Evolutionary conservation across 176 grass and related monocot species (phyloP), one percentile per base, ranked within the genome.

Genomic region (Secale cereale): DNA sequence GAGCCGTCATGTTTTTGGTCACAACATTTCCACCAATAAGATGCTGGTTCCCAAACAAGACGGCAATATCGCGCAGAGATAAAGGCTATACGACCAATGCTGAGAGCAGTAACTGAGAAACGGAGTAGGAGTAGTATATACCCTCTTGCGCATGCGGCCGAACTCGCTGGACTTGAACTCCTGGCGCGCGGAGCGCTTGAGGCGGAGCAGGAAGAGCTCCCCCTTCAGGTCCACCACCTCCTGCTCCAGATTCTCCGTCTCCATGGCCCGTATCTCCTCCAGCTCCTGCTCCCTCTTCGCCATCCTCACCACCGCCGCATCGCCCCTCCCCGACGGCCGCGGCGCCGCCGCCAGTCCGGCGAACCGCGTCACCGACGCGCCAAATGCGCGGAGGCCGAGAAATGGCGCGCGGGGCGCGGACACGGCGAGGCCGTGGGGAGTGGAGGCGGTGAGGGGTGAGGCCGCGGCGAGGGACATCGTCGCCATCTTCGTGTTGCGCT

Each of bases 181-280:
- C 79, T 99, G 94, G 83, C 91, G 86, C 46, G 97, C 91, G 23
- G 97, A 99, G 80, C 86, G 92, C 86, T 92, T 94, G 25, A 99
- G 97, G 60, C 91, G 91, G 85, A 96, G 97, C 90, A 99, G 88
- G 69, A 99, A 89, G 83, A 99, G 87, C 88, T 99, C 97, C n/a
- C 97, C 97, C 81, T 99, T 99, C 37, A 99, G 88, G 88, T 94
- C 97, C 23, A 99, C 85, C 17, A 94, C 97, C 81, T 96, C 94
- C 78, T 99, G 90, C 83, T 94, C 89, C 40, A 99, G 76, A 84
- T 86, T 66, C 77, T 92, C 94, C 32, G 90, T 96, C 43, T 73
- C 68, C 97, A 94, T 99, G 46, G 20, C 33, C 65, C 94, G 84
- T 13, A 99, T 96, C 82, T 94, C 93, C 89, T 91, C 87, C 89